Conservation (phyloP, 2,329 filamentous ascomycete genomes). For the Neonectria coccinea region DNA sequence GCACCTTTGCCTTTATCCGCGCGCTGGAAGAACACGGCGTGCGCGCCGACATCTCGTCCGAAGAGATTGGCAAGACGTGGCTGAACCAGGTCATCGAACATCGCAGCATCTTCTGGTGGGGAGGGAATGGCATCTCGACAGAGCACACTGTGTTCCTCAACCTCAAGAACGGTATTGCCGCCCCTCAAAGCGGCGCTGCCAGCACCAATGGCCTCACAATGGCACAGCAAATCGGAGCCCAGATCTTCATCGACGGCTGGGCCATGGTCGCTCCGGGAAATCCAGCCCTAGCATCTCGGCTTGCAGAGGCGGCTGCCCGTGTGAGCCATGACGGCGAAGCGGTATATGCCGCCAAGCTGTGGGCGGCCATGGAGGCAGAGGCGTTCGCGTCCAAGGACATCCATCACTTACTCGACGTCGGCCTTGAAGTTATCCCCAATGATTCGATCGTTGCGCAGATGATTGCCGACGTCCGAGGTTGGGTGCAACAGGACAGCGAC, state of each 20-base stretch:
- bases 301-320: conserved; percentile 49
- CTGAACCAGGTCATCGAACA: conserved; percentile 21
- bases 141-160: conserved; percentile 22
- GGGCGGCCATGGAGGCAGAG: conserved; percentile 55
- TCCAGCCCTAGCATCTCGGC: conserved; percentile 46
- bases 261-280: conserved; percentile 49
- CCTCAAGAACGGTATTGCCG: conserved; percentile 18
- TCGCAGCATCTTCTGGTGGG: conserved; percentile 22
- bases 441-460: conserved; percentile 46
- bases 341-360: conserved; percentile 52
- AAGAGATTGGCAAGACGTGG: conserved; percentile 25
- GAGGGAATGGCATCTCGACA: conserved; percentile 23
- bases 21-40: conserved; percentile 22
- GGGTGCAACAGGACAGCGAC: conserved; percentile 40
- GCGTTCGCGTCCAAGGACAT: conserved; percentile 50
- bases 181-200: conserved; percentile 14
- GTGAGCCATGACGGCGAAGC: conserved; percentile 55
- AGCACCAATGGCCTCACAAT: conserved; percentile 13
- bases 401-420: conserved; percentile 49
- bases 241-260: conserved; percentile 55
- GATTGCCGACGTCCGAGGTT: conserved; percentile 46
- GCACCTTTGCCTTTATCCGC: conserved; percentile 24
- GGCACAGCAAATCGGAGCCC: conserved; percentile 41
- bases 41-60: conserved; percentile 14
- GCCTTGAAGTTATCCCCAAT: conserved; percentile 44